Conservation (phyloP, 2,329 filamentous ascomycete species). For the Exophiala alcalophila region DNA sequence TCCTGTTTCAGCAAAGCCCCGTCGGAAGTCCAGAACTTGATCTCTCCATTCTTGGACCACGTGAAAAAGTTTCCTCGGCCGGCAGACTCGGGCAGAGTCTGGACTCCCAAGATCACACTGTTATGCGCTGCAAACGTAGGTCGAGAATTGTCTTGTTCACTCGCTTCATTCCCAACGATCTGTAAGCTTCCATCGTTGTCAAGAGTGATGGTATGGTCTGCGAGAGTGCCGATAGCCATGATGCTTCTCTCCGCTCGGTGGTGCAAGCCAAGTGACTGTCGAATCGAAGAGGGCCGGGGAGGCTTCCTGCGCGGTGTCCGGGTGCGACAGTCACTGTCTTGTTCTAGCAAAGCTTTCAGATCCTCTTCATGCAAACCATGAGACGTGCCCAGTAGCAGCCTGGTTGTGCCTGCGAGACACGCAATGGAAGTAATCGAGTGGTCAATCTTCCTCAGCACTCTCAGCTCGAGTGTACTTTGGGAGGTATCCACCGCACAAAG, state of each 20-base stretch:
- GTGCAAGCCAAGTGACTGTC: conserved; percentile 26
- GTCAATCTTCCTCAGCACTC: conserved; percentile 20
- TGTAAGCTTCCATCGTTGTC: conserved; percentile 74
- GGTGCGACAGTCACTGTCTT: background rate
- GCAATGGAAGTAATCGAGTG: conserved; percentile 22
- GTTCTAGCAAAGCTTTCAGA: conserved; percentile 9
- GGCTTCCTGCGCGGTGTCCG: conserved; percentile 8
- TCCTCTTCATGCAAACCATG: conserved; percentile 23
- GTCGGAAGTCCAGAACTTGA: conserved; percentile 77
- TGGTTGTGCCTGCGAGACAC: conserved; percentile 7
- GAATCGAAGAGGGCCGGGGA: conserved; percentile 20
- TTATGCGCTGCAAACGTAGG: conserved; percentile 54
- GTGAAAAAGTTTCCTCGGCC: conserved; percentile 73
- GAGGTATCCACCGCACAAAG: conserved; percentile 73
- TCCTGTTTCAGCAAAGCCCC: conserved; percentile 66
- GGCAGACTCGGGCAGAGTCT: conserved; percentile 60
- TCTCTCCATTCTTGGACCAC: conserved; percentile 76
- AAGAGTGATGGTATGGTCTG: conserved; percentile 67
- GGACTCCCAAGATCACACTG: conserved; percentile 66
- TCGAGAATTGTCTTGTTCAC: conserved; percentile 33
- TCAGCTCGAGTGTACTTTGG: conserved; percentile 20
- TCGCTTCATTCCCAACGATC: conserved; percentile 45
- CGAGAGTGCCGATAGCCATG: conserved; percentile 67
- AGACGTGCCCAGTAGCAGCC: conserved; percentile 21
- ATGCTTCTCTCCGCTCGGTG: conserved; percentile 40